These are phyloP conservation scores for Uromyces viciae-fabae DNA, from an alignment of 1,284 basidiomycete species.

Conservation along the genomic window DNA sequence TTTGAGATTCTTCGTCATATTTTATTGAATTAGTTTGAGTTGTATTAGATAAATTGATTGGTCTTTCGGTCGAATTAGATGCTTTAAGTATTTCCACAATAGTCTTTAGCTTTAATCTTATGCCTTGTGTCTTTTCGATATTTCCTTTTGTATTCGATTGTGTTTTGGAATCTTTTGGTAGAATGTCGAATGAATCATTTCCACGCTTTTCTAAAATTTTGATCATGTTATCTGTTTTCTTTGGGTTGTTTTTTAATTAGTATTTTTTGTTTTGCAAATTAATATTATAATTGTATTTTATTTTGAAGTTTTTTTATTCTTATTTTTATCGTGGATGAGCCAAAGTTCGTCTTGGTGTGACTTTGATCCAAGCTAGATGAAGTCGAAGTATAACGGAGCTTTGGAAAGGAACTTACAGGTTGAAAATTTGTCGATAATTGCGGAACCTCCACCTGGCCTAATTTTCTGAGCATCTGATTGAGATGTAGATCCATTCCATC, in stretches of 20 bases:
- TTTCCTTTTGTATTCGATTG: neutral
- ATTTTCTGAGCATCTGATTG: conserved; percentile 39
- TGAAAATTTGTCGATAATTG: conserved; percentile 35
- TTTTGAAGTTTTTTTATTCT: neutral
- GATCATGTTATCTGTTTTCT: conserved; percentile 40
- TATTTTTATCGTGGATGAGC: neutral
- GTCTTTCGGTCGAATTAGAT: neutral
- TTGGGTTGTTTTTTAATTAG: neutral
- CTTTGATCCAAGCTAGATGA: neutral
- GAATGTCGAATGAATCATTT: neutral
- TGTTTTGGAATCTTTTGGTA: neutral
- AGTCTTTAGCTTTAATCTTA: conserved; percentile 27
- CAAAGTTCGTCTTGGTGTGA: neutral
- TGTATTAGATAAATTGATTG: conserved; percentile 1
- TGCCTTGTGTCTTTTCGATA: neutral
- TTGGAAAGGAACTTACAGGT: conserved; percentile 3
- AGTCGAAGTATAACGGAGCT: neutral
- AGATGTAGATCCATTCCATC: conserved; percentile 41
- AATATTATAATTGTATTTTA: neutral
- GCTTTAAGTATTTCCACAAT: conserved; percentile 17
- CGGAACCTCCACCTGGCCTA: conserved; percentile 37
- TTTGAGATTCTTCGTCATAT: neutral
- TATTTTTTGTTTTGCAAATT: neutral
- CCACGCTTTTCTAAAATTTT: conserved; percentile 31
- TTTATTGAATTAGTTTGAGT: neutral